phyloP scores from a whole-genome alignment of 805 yeast species.

The Lipomyces sp. region DNA sequence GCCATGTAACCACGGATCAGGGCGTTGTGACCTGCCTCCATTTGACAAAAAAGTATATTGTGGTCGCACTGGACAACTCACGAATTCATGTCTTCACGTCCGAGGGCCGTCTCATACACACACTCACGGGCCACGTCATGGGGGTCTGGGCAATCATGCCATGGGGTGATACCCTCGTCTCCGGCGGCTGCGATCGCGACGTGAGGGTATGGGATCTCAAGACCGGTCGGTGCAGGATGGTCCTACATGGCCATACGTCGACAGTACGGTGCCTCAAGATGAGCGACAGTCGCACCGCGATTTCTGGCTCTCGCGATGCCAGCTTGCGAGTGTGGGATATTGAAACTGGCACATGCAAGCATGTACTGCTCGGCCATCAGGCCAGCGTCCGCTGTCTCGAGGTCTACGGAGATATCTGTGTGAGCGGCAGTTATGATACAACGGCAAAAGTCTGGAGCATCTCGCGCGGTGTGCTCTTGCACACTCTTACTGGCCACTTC shows the following conservation, averaged over 20 bases:
- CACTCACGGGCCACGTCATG: constrained; percentile 96
- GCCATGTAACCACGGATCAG: constrained; percentile 45
- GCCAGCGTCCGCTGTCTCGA: constrained; percentile 82
- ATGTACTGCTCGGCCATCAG: constrained; percentile 70
- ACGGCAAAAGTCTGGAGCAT: constrained; percentile 90
- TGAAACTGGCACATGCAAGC: constrained; percentile 82
- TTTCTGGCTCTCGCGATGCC: constrained; percentile 90
- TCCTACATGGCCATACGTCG: constrained; percentile 86
- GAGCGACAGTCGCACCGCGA: constrained; percentile 76
- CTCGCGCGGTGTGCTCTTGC: constrained; percentile 85
- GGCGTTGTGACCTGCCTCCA: constrained; percentile 50
- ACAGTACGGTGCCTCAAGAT: constrained; percentile 88
- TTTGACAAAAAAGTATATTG: constrained; percentile 47
- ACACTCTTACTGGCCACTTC: constrained; percentile 88
- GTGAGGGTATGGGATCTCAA: constrained; percentile 94
- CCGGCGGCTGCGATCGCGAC: constrained; percentile 96
- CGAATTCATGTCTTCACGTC: constrained; percentile 50
- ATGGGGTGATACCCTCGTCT: constrained; percentile 85
- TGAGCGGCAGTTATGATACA: constrained; percentile 88
- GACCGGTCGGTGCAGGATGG: constrained; percentile 83
- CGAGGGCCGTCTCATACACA: constrained; percentile 60
- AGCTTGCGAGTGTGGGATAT: constrained; percentile 95
- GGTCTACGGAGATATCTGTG: constrained; percentile 74
- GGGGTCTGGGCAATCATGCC: constrained; percentile 98
- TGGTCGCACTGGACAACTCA: constrained; percentile 52